Base-by-base conservation (phyloP, 768 basidiomycete species). In the Xerocomellus amylosporus region DNA sequence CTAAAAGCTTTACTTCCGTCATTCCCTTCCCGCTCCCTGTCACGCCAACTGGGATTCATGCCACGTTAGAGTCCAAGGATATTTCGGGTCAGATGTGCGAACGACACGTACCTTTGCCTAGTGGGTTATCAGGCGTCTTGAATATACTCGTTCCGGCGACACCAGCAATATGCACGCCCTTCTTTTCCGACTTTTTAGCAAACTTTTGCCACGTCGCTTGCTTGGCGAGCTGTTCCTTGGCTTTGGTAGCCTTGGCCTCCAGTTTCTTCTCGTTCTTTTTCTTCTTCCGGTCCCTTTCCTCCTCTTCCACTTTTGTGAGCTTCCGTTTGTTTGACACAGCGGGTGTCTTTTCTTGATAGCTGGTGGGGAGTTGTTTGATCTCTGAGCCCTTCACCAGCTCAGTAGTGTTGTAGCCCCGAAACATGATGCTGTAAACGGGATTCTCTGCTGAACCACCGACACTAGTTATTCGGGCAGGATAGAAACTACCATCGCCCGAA, bases 231-330 rank as follows among this genome's bases (percentile, higher is more conserved):
- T 95, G 93, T 67, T 95, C 93, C 71, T 93, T 91, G 10, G 91
- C 88, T 73, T 95, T 95, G 9, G 84, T 81, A 34, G 90, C 91
- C 64, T 81, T 84, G 17, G 75, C 80, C 75, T 94, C 93, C 39
- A 91, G 60, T 72, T 94, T 94, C 78, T 93, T 93, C 78, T 94
- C 93, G 65, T 93, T 94, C 77, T 92, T 93, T 78, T 93, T 93
- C 80, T 91, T 90, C 82, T 93, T 94, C 70, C 73, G 75, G 61
- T 93, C 93, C 70, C 84, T 79, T 74, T 94, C 92, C 62, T 90
- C 90, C 69, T 93, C 93, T 70, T 93, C 91, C 63, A 72, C 85
- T 65, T 86, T 86, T 47, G 74, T 83, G 64, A 88, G 71, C 77
- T 91, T 93, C 53, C 92, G 85, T 74, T 95, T 95, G 60, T 74